Percentiles rank a stretch among this genome's conserved stretches.
phyloP scores from a whole-genome alignment of 2,329 filamentous ascomycete species.

The Stachybotrys chartarum region DNA sequence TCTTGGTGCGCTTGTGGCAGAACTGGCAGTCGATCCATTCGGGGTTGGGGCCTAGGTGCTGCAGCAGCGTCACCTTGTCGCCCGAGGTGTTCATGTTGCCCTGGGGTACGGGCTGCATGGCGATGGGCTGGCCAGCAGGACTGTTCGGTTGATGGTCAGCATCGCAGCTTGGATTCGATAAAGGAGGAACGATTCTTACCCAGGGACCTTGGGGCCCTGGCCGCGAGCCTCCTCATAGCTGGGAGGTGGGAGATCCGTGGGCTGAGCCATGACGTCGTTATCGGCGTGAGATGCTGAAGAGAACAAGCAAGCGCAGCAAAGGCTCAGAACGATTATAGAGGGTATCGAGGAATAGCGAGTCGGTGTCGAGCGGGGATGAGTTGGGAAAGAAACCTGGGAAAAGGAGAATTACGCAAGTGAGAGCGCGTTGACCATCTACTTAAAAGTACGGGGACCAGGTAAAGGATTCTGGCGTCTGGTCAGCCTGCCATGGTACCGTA shows the following conservation, averaged over 20 bases:
- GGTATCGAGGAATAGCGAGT: too few species aligned
- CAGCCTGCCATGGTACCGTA: background rate
- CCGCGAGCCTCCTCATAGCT: background rate
- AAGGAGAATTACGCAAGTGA: background rate
- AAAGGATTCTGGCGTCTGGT: too few species aligned
- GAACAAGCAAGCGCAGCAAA: background rate
- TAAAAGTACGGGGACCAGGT: background rate
- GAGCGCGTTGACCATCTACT: background rate
- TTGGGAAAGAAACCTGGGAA: background rate
- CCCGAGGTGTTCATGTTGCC: background rate
- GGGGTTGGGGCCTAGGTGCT: constrained; percentile 14
- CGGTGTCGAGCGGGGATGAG: background rate
- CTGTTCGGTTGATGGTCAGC: constrained; percentile 11
- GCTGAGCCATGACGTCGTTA: background rate
- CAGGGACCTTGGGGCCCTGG: background rate
- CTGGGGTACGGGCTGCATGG: background rate
- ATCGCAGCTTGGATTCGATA: background rate
- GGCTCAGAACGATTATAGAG: too few species aligned
- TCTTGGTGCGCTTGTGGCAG: constrained; percentile 16
- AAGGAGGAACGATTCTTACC: background rate
- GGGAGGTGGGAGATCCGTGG: background rate
- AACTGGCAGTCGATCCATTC: constrained; percentile 23
- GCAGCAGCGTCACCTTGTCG: constrained; percentile 7
- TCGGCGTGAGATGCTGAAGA: background rate
- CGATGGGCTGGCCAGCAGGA: constrained; percentile 3